Conservation (phyloP, 345 rosid genomes). For the Aurinia saxatilis region DNA sequence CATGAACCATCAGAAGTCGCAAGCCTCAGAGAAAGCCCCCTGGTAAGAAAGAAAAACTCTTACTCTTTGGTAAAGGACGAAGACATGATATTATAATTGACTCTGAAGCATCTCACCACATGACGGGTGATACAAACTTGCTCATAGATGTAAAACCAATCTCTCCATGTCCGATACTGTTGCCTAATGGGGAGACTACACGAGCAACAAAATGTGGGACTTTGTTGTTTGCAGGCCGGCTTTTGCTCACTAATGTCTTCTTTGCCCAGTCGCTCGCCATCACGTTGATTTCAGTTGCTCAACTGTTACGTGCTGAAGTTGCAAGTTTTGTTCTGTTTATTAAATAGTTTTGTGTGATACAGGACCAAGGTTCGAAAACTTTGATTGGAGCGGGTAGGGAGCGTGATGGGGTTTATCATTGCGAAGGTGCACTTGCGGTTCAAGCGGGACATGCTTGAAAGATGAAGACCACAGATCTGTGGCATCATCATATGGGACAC, state of each 20-base stretch:
- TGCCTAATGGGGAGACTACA: neutral
- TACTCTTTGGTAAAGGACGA: no score
- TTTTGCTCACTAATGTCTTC: no score
- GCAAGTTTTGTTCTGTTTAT: neutral
- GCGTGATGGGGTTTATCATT: neutral
- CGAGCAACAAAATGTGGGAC: neutral
- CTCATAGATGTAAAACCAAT: neutral
- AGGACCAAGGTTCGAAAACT: neutral
- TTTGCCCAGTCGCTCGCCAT: no score
- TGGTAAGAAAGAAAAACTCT: no score
- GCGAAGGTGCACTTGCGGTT: neutral
- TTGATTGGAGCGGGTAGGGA: constrained; percentile 1
- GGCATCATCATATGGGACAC: neutral
- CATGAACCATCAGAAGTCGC: no score
- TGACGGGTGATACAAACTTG: neutral
- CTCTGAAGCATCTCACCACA: neutral
- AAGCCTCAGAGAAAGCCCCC: no score
- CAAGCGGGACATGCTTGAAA: neutral
- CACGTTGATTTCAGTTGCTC: no score
- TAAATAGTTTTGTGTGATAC: neutral
- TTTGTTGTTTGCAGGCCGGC: neutral
- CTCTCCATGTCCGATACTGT: neutral
- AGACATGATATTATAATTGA: neutral
- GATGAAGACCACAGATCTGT: neutral
- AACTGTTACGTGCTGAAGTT: no score